A percentile compares a stretch with the other conserved stretches of the same genome.
These are phyloP conservation scores for Dillenia turbinata DNA, from an alignment of 164 flowering plant genomes.

Conservation along the genomic window DNA sequence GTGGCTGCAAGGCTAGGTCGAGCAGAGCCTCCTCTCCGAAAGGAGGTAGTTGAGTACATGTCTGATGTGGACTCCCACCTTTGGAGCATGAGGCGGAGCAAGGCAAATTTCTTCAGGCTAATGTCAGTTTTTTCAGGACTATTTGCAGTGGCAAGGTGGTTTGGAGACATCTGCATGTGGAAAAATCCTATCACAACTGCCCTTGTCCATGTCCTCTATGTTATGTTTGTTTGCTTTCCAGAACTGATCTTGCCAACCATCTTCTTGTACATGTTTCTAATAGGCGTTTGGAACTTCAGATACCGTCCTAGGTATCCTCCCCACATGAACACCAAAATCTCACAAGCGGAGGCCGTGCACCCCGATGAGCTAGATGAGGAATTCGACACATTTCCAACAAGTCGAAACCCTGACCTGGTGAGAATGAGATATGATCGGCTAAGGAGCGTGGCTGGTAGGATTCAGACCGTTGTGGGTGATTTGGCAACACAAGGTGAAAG, in stretches of 20 bases:
- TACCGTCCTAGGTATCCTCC: constrained; percentile 87
- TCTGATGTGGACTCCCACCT: constrained; percentile 86
- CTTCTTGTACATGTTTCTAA: constrained; percentile 87
- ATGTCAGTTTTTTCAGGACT: constrained; percentile 81
- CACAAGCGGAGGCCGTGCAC: constrained; percentile 62
- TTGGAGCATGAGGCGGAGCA: constrained; percentile 95
- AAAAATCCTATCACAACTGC: constrained; percentile 82
- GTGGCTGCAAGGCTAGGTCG: constrained; percentile 80
- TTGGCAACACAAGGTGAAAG: constrained; percentile 79
- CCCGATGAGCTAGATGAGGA: constrained; percentile 87
- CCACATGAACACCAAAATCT: constrained; percentile 69
- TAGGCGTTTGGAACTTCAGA: constrained; percentile 89
- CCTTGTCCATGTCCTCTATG: constrained; percentile 70
- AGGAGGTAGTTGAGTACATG: constrained; percentile 96
- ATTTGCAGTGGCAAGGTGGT: constrained; percentile 74
- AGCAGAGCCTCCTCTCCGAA: constrained; percentile 86
- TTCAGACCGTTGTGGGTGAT: constrained; percentile 76
- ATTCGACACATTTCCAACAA: constrained; percentile 74
- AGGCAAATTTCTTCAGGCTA: constrained; percentile 81
- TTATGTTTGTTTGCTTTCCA: constrained; percentile 88
- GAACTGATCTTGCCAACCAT: constrained; percentile 74
- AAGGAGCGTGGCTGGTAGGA: constrained; percentile 74
- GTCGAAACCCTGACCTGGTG: constrained; percentile 52
- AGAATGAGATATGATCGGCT: constrained; percentile 76
- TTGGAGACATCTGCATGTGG: constrained; percentile 82